Evolutionary conservation across 2,329 filamentous ascomycete species (phyloP).

Genomic region (Trichoderma harzianum): DNA sequence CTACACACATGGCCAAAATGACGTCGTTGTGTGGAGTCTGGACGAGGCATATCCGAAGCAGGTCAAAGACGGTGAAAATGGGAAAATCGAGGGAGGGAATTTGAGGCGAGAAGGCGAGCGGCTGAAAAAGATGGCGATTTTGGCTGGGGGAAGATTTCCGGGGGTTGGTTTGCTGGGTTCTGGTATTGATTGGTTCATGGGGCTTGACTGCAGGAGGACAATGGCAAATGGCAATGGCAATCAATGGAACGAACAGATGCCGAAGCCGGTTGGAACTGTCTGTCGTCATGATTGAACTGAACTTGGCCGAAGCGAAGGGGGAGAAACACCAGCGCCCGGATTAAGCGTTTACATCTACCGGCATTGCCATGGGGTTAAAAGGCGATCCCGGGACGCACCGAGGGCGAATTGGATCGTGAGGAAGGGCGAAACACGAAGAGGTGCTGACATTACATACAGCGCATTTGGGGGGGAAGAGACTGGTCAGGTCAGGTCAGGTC

Average conservation of each 20-base stretch:
- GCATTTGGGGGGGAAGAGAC: background rate
- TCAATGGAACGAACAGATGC: background rate
- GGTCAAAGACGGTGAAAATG: background rate
- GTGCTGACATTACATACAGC: background rate
- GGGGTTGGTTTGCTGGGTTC: background rate
- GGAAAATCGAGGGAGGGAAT: background rate
- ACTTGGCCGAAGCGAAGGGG: background rate
- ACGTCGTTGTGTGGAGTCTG: constrained; percentile 9
- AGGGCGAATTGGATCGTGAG: constrained; percentile 10
- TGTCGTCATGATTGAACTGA: background rate
- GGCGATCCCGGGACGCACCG: constrained; percentile 18
- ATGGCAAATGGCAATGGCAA: background rate
- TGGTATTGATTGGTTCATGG: background rate
- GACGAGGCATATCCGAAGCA: constrained; percentile 9
- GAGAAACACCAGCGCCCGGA: background rate
- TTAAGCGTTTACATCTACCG: constrained; percentile 16
- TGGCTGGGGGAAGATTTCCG: background rate
- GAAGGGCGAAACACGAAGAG: background rate
- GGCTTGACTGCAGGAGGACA: background rate
- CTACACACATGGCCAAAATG: constrained; percentile 14
- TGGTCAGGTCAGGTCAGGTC: background rate
- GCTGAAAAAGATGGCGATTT: background rate
- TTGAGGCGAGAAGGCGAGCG: background rate
- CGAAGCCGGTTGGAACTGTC: background rate
- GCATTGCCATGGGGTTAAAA: constrained; percentile 14